Percentiles rank a stretch among this genome's conserved stretches.
These are phyloP conservation scores for Pneumocystis wakefieldiae DNA, from an alignment of 1,139 yeast species.

Conservation along the genomic window DNA sequence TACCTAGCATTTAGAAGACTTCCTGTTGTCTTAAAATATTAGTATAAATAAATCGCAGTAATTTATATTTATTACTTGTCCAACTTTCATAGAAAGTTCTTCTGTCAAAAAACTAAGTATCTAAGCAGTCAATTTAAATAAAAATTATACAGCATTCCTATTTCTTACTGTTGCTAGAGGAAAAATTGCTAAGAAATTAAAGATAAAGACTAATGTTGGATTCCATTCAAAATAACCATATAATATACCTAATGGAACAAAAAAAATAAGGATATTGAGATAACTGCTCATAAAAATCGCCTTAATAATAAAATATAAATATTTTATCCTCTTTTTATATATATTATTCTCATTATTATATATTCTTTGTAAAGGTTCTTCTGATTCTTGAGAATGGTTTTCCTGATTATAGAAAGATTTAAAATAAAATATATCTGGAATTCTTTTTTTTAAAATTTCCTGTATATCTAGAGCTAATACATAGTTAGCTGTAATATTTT, in stretches of 20 bases:
- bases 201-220: slow-evolving; percentile 45
- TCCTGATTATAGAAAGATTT: neutral
- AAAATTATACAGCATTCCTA: slow-evolving; percentile 36
- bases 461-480: neutral
- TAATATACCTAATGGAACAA: slow-evolving; percentile 75
- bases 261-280: slow-evolving; percentile 58
- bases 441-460: neutral
- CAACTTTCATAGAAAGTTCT: slow-evolving; percentile 72
- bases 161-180: slow-evolving; percentile 58
- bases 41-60: slow-evolving; percentile 32
- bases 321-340: neutral
- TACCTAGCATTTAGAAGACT: neutral
- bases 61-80: slow-evolving; percentile 79
- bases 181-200: slow-evolving; percentile 78
- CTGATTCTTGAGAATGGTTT: neutral
- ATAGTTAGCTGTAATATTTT: neutral
- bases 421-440: neutral
- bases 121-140: neutral
- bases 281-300: slow-evolving; percentile 47
- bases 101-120: slow-evolving; percentile 61
- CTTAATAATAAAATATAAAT: neutral
- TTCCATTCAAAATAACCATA: slow-evolving; percentile 49
- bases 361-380: neutral
- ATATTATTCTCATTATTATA: neutral
- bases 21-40: neutral